These are phyloP conservation scores for Drosera capensis DNA, from an alignment of 148 eudicot genomes.

Conservation along the genomic window DNA sequence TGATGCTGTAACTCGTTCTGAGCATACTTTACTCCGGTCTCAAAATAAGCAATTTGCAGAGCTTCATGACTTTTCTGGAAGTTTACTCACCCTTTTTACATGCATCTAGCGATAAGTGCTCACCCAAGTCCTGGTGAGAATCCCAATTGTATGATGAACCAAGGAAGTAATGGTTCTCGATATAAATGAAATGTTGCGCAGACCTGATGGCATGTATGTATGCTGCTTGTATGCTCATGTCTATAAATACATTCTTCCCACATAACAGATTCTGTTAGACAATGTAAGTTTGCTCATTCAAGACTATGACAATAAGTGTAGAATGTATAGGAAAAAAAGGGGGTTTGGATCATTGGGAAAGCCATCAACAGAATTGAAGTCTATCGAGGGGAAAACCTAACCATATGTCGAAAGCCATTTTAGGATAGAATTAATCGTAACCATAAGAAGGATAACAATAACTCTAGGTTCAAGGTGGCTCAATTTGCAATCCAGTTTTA, in stretches of 20 bases:
- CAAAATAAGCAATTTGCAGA: too few relatives aligned
- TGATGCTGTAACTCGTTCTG: too few relatives aligned
- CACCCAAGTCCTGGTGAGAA: slow-evolving; percentile 53
- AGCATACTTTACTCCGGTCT: too few relatives aligned
- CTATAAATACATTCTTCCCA: slow-evolving; percentile 83
- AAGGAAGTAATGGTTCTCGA: too few relatives aligned
- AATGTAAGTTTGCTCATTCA: background rate
- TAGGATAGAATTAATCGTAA: background rate
- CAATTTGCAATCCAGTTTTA: too few relatives aligned
- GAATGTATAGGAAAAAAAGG: background rate
- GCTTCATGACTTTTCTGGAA: too few relatives aligned
- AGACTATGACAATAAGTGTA: background rate
- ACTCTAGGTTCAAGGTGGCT: too few relatives aligned
- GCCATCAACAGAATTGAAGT: slow-evolving; percentile 74
- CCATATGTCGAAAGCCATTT: slow-evolving; percentile 8
- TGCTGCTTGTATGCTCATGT: slow-evolving; percentile 87
- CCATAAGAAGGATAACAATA: background rate
- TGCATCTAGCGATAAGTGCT: too few relatives aligned
- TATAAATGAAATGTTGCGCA: slow-evolving; percentile 81
- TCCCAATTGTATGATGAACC: slow-evolving; percentile 86
- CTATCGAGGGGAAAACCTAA: slow-evolving; percentile 90
- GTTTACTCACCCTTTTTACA: too few relatives aligned
- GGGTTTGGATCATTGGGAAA: slow-evolving; percentile 79
- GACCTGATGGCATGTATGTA: slow-evolving; percentile 79
- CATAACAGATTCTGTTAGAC: slow-evolving; percentile 61